Evolutionary conservation across 2,329 filamentous ascomycete species (phyloP).

Genomic region (Claviceps humidiphila): DNA sequence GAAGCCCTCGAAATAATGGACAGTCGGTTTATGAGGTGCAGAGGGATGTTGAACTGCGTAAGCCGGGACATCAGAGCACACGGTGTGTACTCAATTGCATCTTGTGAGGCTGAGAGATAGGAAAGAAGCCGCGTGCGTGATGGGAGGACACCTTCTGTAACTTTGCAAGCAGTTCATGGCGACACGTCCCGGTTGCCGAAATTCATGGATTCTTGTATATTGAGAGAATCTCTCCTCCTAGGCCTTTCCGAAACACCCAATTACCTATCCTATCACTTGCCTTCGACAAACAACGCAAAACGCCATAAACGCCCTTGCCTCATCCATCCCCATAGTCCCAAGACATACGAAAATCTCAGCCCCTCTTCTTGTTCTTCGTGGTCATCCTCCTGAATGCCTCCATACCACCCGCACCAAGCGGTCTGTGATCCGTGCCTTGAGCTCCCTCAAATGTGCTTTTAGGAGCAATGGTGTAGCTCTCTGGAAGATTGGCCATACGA

Average conservation of each 20-base stretch:
- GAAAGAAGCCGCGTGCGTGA: neutral
- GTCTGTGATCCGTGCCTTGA: slow-evolving; percentile 38
- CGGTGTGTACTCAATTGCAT: no score
- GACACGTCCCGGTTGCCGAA: neutral
- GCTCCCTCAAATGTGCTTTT: slow-evolving; percentile 47
- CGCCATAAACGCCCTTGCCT: neutral
- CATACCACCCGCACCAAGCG: slow-evolving; percentile 48
- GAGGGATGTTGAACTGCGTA: no score
- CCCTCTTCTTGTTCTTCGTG: slow-evolving; percentile 45
- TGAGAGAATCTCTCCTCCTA: neutral
- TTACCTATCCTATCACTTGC: neutral
- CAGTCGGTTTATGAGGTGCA: no score
- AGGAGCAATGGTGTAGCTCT: slow-evolving; percentile 46
- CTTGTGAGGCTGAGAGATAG: neutral
- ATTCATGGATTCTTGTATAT: neutral
- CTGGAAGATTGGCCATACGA: slow-evolving; percentile 38
- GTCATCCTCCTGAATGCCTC: slow-evolving; percentile 56
- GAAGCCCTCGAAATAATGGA: no score
- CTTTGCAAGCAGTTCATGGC: neutral
- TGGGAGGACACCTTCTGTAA: neutral
- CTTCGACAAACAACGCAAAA: neutral
- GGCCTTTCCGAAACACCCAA: neutral
- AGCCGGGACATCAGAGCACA: no score
- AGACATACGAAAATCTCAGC: slow-evolving; percentile 1
- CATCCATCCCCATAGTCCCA: neutral